Evolutionary conservation across 345 rosid genomes (phyloP), one percentile per base, ranked within the genome.

Genomic region (Sisymbrium altissimum): DNA sequence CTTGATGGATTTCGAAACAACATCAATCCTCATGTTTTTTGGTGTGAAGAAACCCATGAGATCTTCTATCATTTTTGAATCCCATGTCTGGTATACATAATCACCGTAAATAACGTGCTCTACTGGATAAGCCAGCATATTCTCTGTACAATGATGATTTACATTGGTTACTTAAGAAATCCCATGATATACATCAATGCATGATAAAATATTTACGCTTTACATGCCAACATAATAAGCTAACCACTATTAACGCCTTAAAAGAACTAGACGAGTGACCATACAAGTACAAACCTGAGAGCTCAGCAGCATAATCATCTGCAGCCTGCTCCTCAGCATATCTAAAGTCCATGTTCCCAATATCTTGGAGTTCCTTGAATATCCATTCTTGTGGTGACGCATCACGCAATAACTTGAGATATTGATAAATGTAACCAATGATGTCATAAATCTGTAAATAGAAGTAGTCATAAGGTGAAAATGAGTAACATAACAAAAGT

Each of bases 291-390:
- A 60, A 49, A 95, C 99, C 99, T 81, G 99, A 88, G 73, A 95
- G 99, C 66, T 88, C 88, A 43, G 93, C 87, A 79, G 99, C 97
- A 87, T 95, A 95, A 71, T 90, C 98, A 85, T 92, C 99, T 78
- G 88, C 98, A 72, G 97, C 86, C 81, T 87, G 90, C 77, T 95
- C 96, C 86, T 95, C 99, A 32, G 95, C 92, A 84, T 87, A 95
- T 73, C 86, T 86, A 40, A 95, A 92, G 72, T 90, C 98, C 93
- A 95, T 84, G 82, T 90, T 90, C 41, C 88, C 93, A 78, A 95
- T 95, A 83, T 90, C 92, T 75, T 95, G 96, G 66, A 95, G 89
- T 79, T 95, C 99, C 84, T 92, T 90, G 74, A 92, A 95, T 82
- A 95, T 92, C 99, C 99, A 90, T 82, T 90, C 88, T 83, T 92